Evolutionary conservation across 495 filamentous ascomycete genomes (phyloP).

Genomic region (Talaromyces thailandensis): DNA sequence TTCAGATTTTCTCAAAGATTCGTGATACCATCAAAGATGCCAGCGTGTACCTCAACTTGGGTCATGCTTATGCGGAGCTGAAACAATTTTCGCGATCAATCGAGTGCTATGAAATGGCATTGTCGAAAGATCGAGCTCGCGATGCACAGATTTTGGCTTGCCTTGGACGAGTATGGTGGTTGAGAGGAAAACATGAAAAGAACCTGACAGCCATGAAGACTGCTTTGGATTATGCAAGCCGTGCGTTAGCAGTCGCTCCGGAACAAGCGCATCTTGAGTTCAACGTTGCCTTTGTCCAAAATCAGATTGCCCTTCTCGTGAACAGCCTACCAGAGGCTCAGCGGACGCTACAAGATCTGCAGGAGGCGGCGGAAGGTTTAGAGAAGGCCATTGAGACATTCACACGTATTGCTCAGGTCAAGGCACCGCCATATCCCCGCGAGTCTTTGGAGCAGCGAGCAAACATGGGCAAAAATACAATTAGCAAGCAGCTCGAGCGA

Average conservation of each 20-base stretch:
- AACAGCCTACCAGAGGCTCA: slow-evolving; percentile 65
- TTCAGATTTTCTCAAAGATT: slow-evolving; percentile 80
- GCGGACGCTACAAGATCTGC: slow-evolving; percentile 67
- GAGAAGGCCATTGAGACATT: slow-evolving; percentile 81
- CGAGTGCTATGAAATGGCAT: slow-evolving; percentile 84
- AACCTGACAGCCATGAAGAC: slow-evolving; percentile 73
- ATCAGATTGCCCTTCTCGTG: slow-evolving; percentile 79
- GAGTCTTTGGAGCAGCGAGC: slow-evolving; percentile 87
- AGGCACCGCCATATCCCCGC: slow-evolving; percentile 84
- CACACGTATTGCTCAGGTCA: slow-evolving; percentile 66
- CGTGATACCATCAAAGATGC: slow-evolving; percentile 81
- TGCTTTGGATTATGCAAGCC: slow-evolving; percentile 78
- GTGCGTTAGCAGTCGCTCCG: slow-evolving; percentile 69
- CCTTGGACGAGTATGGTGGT: slow-evolving; percentile 87
- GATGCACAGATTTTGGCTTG: slow-evolving; percentile 83
- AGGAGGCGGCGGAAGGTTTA: slow-evolving; percentile 73
- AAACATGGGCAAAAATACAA: slow-evolving; percentile 92
- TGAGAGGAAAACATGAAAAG: slow-evolving; percentile 75
- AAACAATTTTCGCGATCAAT: slow-evolving; percentile 83
- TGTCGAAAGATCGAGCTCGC: slow-evolving; percentile 68
- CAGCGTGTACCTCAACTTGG: slow-evolving; percentile 82
- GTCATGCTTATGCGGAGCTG: slow-evolving; percentile 83
- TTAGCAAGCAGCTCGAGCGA: slow-evolving; percentile 80
- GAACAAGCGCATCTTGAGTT: slow-evolving; percentile 88
- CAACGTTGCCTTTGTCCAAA: slow-evolving; percentile 96